These are phyloP conservation scores for Cyclotella cryptica DNA, from an alignment of 108 stramenopile genomes.

Conservation along the genomic window DNA sequence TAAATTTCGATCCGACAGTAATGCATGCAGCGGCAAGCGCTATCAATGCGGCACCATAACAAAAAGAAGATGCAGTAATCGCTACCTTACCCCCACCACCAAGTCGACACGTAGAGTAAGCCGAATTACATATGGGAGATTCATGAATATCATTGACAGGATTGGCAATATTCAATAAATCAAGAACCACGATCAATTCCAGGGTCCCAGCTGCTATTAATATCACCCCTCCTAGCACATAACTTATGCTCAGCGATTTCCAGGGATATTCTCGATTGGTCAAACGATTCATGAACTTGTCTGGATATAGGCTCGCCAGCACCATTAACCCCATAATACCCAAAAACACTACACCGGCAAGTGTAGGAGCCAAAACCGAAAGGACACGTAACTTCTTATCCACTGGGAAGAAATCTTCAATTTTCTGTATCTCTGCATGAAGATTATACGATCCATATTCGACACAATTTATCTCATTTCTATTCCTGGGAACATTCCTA, in stretches of 20 bases:
- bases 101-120: conserved; percentile 1
- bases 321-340: conserved; percentile 21
- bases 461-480: neutral
- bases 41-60: conserved; percentile 5
- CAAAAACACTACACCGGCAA: conserved; percentile 21
- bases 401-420: conserved; percentile 31
- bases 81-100: neutral
- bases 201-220: conserved; percentile 17
- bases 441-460: conserved; percentile 12
- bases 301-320: conserved; percentile 9
- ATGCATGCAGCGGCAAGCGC: neutral
- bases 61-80: neutral
- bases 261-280: conserved; percentile 14
- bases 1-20: neutral
- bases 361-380: conserved; percentile 18
- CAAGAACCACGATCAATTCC: conserved; percentile 12
- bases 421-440: conserved; percentile 13
- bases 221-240: conserved; percentile 15
- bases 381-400: conserved; percentile 13
- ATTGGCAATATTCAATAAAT: conserved; percentile 18
- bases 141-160: conserved; percentile 3
- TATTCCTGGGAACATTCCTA: neutral
- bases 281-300: conserved; percentile 1
- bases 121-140: conserved; percentile 13
- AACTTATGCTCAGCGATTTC: conserved; percentile 12